Evolutionary conservation across 2,329 filamentous ascomycete species (phyloP), one percentile per base, ranked within the genome.

Genomic region (Fusarium sambucinum): DNA sequence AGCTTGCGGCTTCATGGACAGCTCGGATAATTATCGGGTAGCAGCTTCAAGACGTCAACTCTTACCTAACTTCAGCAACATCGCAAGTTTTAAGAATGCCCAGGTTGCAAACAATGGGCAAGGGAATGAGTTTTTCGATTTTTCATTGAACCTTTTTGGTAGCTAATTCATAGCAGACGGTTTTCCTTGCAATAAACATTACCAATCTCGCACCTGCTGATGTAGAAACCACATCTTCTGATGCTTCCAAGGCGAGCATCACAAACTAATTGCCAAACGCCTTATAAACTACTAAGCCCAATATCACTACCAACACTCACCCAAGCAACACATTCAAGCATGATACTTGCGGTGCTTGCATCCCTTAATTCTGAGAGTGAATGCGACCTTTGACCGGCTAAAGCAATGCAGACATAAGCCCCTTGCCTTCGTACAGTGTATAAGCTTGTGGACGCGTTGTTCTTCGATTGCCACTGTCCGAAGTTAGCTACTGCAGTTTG

Each of bases 21-120:
- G 27, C n/a, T n/a, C 70, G 72, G 72, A 61, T 73, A 74, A 74
- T 74, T 16, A 10, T 64, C 72, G 71, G 71, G 3, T 70, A 68
- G 42, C 42, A 21, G 9, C 7, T 14, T 5, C 9, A n/a, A 10
- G 14, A 19, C 51, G 9, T 41, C 64, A 32, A 25, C 42, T 13
- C n/a, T 38, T 38, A n/a, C n/a, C 21, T 38, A n/a, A 41, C 14
- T 25, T 41, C 38, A 44, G 23, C 11, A 45, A 14, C 6, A 32
- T 30, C 12, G 27, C 8, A 19, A n/a, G 42, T 21, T 21, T 45
- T 5, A 10, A 30, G 8, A 19, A 30, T 30, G 7, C 8, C 19
- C 42, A 16, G 6, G n/a, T 30, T 17, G 4, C 5, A 14, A 16
- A 11, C 5, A 30, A 4, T 4, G 42, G 4, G 8, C n/a, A 19